Conservation (phyloP, 352 stramenopile genomes). For the Globisporangium apiculatum region DNA sequence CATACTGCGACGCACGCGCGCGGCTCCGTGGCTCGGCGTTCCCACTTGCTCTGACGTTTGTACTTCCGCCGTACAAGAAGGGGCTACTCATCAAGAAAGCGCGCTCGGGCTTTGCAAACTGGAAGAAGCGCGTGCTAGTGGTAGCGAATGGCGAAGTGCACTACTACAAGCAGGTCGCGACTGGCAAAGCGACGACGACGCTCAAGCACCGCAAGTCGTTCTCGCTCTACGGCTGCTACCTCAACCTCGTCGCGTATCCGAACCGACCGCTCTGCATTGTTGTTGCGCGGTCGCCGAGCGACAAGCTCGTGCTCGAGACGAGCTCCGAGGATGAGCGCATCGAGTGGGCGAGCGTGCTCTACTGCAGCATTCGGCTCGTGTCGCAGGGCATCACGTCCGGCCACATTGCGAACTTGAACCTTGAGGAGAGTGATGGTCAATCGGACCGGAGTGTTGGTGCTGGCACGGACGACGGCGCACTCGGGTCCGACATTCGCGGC, state of each 20-base stretch:
- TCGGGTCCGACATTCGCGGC: slow-evolving; percentile 1
- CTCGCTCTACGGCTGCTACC: slow-evolving; percentile 74
- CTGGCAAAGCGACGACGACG: slow-evolving; percentile 18
- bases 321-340: slow-evolving; percentile 66
- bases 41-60: slow-evolving; percentile 64
- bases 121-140: slow-evolving; percentile 76
- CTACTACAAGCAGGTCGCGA: slow-evolving; percentile 72
- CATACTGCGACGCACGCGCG: slow-evolving; percentile 44
- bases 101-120: slow-evolving; percentile 81
- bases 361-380: slow-evolving; percentile 85
- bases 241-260: slow-evolving; percentile 75
- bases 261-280: slow-evolving; percentile 74
- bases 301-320: slow-evolving; percentile 80
- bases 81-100: slow-evolving; percentile 81
- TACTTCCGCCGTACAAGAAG: slow-evolving; percentile 79
- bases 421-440: slow-evolving; percentile 21
- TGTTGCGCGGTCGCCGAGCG: slow-evolving; percentile 71
- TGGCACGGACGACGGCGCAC: neutral
- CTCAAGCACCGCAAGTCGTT: slow-evolving; percentile 85
- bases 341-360: slow-evolving; percentile 82
- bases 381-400: slow-evolving; percentile 79
- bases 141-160: slow-evolving; percentile 77
- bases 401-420: slow-evolving; percentile 67
- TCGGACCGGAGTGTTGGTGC: no score
- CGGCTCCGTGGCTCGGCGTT: slow-evolving; percentile 46